These are phyloP conservation scores for Pythium utonaiense DNA, from an alignment of 352 stramenopile genomes.

Conservation along the genomic window DNA sequence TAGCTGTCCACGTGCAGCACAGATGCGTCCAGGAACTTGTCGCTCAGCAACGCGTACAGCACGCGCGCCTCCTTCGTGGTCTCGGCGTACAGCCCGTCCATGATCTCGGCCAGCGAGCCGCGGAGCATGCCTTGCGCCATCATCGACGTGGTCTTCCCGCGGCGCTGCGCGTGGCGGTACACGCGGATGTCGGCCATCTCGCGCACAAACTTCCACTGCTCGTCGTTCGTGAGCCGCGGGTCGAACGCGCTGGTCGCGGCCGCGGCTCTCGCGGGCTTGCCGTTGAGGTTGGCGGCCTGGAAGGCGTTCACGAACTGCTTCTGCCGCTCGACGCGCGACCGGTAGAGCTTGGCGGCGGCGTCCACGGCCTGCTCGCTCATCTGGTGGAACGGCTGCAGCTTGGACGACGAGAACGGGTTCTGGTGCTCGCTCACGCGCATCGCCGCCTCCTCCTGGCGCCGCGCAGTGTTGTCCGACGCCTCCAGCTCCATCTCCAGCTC, in stretches of 20 bases:
- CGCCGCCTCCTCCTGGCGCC: constrained; percentile 18
- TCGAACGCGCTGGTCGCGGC: constrained; percentile 3
- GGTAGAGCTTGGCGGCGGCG: constrained; percentile 6
- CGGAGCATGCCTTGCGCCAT: constrained; percentile 61
- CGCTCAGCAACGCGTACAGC: constrained; percentile 57
- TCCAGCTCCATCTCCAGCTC: constrained; percentile 24
- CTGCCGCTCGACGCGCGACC: not conserved
- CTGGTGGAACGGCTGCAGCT: constrained; percentile 23
- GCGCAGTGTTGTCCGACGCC: constrained; percentile 14
- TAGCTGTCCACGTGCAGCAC: constrained; percentile 70
- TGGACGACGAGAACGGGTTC: constrained; percentile 24
- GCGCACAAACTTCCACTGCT: constrained; percentile 64
- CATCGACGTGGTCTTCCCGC: constrained; percentile 43
- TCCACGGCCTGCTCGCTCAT: constrained; percentile 23
- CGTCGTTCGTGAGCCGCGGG: constrained; percentile 5
- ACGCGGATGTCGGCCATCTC: constrained; percentile 63
- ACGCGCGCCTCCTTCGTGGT: constrained; percentile 63
- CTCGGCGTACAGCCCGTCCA: constrained; percentile 78
- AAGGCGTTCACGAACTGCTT: constrained; percentile 3
- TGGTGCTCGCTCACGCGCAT: constrained; percentile 24
- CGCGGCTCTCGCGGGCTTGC: too few species aligned
- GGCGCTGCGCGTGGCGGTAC: constrained; percentile 41
- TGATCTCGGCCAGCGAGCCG: constrained; percentile 59
- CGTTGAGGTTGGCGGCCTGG: not conserved
- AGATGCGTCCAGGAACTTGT: constrained; percentile 46